Conservation (phyloP, 495 filamentous ascomycete genomes). For the Neurospora sp. region DNA sequence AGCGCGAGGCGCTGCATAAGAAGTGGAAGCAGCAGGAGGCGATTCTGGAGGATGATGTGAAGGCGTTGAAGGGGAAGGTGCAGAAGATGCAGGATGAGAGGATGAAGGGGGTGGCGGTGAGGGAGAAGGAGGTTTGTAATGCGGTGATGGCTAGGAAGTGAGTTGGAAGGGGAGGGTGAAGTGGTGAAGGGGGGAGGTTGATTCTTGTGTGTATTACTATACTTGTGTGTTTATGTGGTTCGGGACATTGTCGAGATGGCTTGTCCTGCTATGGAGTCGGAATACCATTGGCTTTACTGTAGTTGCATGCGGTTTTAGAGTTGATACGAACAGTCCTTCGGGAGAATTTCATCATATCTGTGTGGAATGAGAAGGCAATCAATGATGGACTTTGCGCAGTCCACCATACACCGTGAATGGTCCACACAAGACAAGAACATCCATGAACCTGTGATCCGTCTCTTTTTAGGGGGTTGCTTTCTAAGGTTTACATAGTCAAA, state of each 20-base stretch:
- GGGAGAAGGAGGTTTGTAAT: slow-evolving; percentile 57
- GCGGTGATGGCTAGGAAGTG: slow-evolving; percentile 12
- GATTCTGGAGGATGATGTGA: slow-evolving; percentile 56
- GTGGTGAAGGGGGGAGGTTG: too few relatives aligned
- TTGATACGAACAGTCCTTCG: neutral
- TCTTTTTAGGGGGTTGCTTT: neutral
- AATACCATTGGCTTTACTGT: neutral
- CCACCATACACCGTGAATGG: neutral
- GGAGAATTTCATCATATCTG: neutral
- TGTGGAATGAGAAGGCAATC: neutral
- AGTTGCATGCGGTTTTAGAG: neutral
- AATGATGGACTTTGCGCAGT: neutral
- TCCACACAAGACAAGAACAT: neutral
- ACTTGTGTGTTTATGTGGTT: too few relatives aligned
- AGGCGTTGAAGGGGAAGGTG: slow-evolving; percentile 56
- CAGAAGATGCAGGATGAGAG: slow-evolving; percentile 66
- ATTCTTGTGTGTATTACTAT: neutral
- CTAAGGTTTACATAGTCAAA: neutral
- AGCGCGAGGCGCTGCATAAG: slow-evolving; percentile 54
- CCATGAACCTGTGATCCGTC: neutral
- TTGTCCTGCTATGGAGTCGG: neutral
- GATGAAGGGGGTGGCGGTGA: slow-evolving; percentile 53
- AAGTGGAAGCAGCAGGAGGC: slow-evolving; percentile 49
- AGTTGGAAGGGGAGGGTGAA: too few relatives aligned
- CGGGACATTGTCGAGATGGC: neutral